phyloP scores from a whole-genome alignment of 345 rosid genomes.

The Eutrema japonicum region DNA sequence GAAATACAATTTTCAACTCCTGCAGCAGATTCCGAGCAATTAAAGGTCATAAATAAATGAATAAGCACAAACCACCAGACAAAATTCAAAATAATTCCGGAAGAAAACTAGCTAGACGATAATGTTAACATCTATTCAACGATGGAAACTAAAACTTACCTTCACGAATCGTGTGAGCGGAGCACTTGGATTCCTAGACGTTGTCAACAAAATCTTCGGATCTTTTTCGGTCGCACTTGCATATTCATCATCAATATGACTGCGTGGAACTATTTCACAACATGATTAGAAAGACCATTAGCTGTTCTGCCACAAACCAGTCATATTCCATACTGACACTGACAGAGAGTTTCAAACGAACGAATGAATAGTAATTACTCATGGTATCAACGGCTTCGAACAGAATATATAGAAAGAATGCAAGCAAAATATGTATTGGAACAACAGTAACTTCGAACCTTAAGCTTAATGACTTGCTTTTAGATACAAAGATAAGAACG shows the following conservation, averaged over 20 bases:
- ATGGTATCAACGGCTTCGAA: neutral
- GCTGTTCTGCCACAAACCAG: constrained; percentile 4
- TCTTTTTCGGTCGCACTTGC: constrained; percentile 69
- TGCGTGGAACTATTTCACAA: constrained; percentile 60
- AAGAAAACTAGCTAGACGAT: neutral
- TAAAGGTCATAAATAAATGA: constrained; percentile 10
- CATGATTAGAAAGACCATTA: constrained; percentile 25
- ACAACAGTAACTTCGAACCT: constrained; percentile 2
- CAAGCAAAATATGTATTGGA: neutral
- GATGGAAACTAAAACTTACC: constrained; percentile 44
- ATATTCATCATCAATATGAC: constrained; percentile 89
- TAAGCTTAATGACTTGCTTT: neutral
- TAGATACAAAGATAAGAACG: no score
- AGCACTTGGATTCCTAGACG: constrained; percentile 88
- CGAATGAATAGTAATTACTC: neutral
- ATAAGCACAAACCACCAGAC: constrained; percentile 1
- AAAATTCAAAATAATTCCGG: neutral
- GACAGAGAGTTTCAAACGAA: neutral
- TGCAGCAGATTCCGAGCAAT: constrained; percentile 38
- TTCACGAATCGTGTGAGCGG: constrained; percentile 77
- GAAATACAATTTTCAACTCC: constrained; percentile 88
- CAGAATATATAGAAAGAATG: neutral
- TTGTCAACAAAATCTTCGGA: constrained; percentile 83
- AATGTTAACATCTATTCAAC: neutral
- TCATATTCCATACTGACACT: neutral